These are phyloP conservation scores for Globisporangium canariense DNA, from an alignment of 352 stramenopile species.

Conservation along the genomic window DNA sequence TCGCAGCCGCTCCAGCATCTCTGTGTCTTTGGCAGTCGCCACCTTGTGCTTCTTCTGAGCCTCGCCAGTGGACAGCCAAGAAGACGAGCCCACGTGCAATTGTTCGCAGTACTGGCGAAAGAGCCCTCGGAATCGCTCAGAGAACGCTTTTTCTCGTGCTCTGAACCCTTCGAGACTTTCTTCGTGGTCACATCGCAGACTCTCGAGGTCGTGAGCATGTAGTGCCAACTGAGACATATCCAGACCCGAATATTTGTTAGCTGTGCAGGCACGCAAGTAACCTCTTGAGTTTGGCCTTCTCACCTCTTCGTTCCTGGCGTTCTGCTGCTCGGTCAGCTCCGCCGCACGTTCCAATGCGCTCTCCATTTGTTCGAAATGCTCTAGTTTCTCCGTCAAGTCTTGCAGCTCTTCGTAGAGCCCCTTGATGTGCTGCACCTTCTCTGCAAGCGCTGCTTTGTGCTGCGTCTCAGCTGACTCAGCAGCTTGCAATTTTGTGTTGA, in stretches of 20 bases:
- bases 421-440: background rate
- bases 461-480: background rate
- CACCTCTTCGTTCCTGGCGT: constrained; percentile 33
- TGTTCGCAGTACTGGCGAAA: constrained; percentile 27
- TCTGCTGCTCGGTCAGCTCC: constrained; percentile 33
- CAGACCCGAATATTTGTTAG: background rate
- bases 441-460: background rate
- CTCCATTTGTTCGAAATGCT: constrained; percentile 22
- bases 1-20: background rate
- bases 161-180: constrained; percentile 17
- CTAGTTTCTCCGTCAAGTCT: constrained; percentile 15
- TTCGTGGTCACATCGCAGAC: constrained; percentile 24
- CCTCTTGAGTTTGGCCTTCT: background rate
- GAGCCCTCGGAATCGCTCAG: constrained; percentile 15
- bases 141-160: constrained; percentile 18
- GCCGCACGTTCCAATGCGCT: constrained; percentile 23
- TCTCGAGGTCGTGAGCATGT: constrained; percentile 17
- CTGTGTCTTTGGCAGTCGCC: background rate
- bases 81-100: background rate
- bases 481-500: background rate
- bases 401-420: constrained; percentile 12
- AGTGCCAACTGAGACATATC: constrained; percentile 14
- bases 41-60: background rate
- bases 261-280: too few relatives aligned
- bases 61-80: too few relatives aligned